Base-by-base conservation (phyloP, 176 grass and related monocot species). In the Thinopyrum elongatum region DNA sequence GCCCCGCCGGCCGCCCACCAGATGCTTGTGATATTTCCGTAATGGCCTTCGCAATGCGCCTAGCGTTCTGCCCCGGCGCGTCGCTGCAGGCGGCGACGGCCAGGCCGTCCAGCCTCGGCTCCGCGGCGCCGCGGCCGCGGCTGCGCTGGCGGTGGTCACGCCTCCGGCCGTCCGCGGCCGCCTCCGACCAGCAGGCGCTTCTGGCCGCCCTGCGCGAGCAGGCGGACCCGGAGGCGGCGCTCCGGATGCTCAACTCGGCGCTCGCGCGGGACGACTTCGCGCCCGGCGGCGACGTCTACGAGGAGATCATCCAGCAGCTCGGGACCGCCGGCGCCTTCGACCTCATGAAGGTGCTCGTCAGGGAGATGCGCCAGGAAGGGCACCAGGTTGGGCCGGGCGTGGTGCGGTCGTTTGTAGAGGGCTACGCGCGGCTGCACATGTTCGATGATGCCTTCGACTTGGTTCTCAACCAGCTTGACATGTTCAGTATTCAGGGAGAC, bases 251-350 rank as follows among this genome's bases (percentile, higher is more conserved):
- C 4, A 87, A 89, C 82, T 86, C 86, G 47, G 91, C 81, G 10
- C 86, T 89, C 4, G 84, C 82, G n/a, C 82, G 60, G 68, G 65
- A 88, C 3, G 85, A 89, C 64, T 88, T 88, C 27, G 47, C 53
- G 0, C 69, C 88, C 0, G 59, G 83, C 62, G 7, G 72, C 83
- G 74, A 80, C 28, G 62, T 92, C 13, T 98, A 92, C 42, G 91
- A 95, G 86, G 95, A 94, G 83, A 65, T 98, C 23, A 77, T 98
- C 63, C 70, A 38, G 30, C 89, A 98, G 87, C 89, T 98, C 46
- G 91, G 83, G 25, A 70, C 88, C 5, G 82, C 79, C 4, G 93
- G 93, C 51, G 85, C 83, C 47, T 84, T 95, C 58, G 86, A 90
- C 74, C 84, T 90, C 46, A 92, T 98, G 88, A 78, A 83, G 70